Evolutionary conservation across 2,329 filamentous ascomycete species (phyloP).

Genomic region (Aureobasidium sp.): DNA sequence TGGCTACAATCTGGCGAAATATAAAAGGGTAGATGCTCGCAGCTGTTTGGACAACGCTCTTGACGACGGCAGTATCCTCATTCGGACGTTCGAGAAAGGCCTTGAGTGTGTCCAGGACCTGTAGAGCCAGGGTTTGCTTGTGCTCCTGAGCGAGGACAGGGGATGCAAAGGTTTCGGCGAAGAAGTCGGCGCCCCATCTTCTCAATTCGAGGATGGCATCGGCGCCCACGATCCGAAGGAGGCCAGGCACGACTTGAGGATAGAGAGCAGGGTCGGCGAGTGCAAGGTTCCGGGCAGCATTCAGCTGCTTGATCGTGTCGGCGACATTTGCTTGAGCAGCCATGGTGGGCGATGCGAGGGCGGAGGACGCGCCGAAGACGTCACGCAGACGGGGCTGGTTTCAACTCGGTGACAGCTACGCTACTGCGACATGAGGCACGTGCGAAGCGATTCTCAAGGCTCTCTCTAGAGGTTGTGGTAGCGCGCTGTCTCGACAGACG

Average conservation of each 20-base stretch:
- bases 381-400: conserved; percentile 15
- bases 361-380: conserved; percentile 9
- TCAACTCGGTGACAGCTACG: conserved; percentile 2
- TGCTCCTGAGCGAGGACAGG: conserved; percentile 68
- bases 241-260: conserved; percentile 80
- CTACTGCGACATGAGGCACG: conserved; percentile 5
- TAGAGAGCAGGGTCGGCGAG: conserved; percentile 83
- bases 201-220: conserved; percentile 69
- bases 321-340: conserved; percentile 26
- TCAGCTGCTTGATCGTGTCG: conserved; percentile 78
- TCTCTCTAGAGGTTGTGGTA: not conserved
- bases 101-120: conserved; percentile 66
- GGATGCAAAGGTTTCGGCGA: conserved; percentile 91
- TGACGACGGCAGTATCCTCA: conserved; percentile 71
- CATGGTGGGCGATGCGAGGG: conserved; percentile 18
- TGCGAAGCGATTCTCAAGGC: not conserved
- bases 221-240: conserved; percentile 81
- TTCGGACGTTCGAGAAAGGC: conserved; percentile 39
- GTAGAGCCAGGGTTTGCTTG: conserved; percentile 71
- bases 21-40: conserved; percentile 90
- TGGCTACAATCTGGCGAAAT: conserved; percentile 85
- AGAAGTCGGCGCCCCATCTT: conserved; percentile 92
- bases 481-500: not conserved
- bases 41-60: conserved; percentile 76
- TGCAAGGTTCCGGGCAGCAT: conserved; percentile 82